Evolutionary conservation across 2,329 filamentous ascomycete genomes (phyloP), one percentile per base, ranked within the genome.

Genomic region (Fusarium annulatum): DNA sequence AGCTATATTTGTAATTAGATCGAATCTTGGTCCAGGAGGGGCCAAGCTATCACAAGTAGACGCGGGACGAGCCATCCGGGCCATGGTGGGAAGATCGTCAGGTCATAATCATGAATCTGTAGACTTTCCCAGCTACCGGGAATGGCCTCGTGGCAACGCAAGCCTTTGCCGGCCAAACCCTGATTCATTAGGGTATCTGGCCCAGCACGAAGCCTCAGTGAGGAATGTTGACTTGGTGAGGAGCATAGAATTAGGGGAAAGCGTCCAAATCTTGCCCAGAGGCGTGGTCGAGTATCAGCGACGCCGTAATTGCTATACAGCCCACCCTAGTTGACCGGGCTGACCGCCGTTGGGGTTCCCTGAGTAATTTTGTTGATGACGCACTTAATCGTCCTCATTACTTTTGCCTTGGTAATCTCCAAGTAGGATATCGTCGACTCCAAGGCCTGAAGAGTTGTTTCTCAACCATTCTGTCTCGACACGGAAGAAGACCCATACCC

Each of bases 401-500:
- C 85, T 82, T 79, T 92, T 93, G 69, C 88, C 88, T 72, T 87
- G 88, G 79, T 91, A 93, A 77, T 96, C 92, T 18, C 91, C 92
- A 39, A 97, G 86, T 57, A 96, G 84, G 61, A 97, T 90, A 79
- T 95, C 93, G 76, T 94, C 92, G 80, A 88, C 77, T 79, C 87
- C 80, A 81, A 91, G 73, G 81, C 90, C 82, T 82, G 80, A 80
- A 23, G 82, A 81, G 19, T 83, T 84, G 74, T 83, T 88, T 83
- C 90, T 86, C 82, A 94, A 89, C 93, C 93, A 97, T 85, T 99
- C 96, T 28, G 94, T 95, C 86, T 99, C 96, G 45, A 97, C 92
- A 15, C 96, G 90, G 83, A 98, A 94, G 83, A 98, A 98, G 64
- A 98, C 94, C 96, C 96, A 99, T 69, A 98, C 88, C 95, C 96